Evolutionary conservation across 73 alveolate genomes (phyloP).

Genomic region (Strombidium stylifer): DNA sequence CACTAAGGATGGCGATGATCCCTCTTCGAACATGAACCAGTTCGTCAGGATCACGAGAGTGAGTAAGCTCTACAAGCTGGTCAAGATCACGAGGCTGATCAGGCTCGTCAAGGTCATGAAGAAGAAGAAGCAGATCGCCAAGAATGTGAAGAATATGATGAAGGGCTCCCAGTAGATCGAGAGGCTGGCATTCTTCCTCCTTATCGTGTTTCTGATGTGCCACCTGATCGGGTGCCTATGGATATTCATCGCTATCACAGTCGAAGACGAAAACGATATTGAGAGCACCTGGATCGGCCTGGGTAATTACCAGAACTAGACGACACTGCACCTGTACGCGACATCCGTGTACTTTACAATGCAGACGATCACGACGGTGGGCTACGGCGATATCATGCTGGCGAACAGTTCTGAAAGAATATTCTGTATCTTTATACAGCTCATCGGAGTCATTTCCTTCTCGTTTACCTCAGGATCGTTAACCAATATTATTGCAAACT

Average conservation of each 20-base stretch:
- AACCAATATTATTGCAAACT: constrained; percentile 2
- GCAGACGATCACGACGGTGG: constrained; percentile 34
- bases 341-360: constrained; percentile 24
- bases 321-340: constrained; percentile 15
- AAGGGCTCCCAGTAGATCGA: background rate
- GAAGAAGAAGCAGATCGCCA: constrained; percentile 2
- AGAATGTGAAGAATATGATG: background rate
- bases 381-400: constrained; percentile 38
- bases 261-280: constrained; percentile 6
- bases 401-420: constrained; percentile 17
- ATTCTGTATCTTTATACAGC: constrained; percentile 22
- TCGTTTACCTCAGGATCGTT: constrained; percentile 28
- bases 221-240: background rate
- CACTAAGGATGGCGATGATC: too few relatives aligned
- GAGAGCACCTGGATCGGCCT: constrained; percentile 28
- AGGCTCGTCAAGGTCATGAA: constrained; percentile 55
- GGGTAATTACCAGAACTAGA: background rate
- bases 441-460: constrained; percentile 31
- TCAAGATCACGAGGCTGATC: constrained; percentile 66
- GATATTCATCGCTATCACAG: constrained; percentile 29
- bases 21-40: constrained; percentile 42
- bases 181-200: background rate
- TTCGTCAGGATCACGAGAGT: constrained; percentile 72
- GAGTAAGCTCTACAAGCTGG: constrained; percentile 72
- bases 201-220: background rate